Evolutionary conservation across 257 asterid species (phyloP), one percentile per base, ranked within the genome.

Genomic region (Ophiorrhiza pumila): DNA sequence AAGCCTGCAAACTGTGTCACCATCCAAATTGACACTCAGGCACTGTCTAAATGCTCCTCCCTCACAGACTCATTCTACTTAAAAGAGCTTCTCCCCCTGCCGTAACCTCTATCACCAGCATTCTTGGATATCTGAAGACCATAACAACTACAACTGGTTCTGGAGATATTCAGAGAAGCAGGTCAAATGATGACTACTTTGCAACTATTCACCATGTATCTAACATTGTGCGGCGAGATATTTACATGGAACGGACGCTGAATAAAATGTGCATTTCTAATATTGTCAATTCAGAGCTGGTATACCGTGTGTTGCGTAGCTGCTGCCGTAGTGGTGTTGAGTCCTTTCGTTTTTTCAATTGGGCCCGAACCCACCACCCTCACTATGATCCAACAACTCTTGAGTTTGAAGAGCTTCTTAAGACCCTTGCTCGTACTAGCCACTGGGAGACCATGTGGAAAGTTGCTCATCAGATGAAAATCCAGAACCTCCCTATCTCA

Each of bases 381-480:
- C 83, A 86, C 69, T 95, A 95, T 52, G 98, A 95, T 46, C 98
- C 99, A 18, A 90, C 97, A 32, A 95, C 99, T 37, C 77, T 90
- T 14, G 98, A 95, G 77, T 91, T 90, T 55, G 97, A 95, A 65
- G 98, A 91, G 86, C 95, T 95, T 56, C 93, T 95, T 68, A 87
- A 80, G 75, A 87, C 87, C 75, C 95, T 95, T 32, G 92, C 99
- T 63, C 79, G 72, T 22, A 86, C 93, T 39, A 78, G 89, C 32
- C 88, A 95, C 49, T 95, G 98, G 99, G 97, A 95, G 53, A 95
- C 99, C 78, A 95, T 95, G 99, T 95, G 99, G 99, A 95, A 95
- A 83, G 91, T 92, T 32, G 96, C 87, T 17, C 87, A 87, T 58
- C 87, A 81, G 78, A 95, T 95, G 98, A 95, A 85, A 80, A 74